Evolutionary conservation across 106 monocot genomes (phyloP).

Genomic region (Dactylorhiza incarnata): DNA sequence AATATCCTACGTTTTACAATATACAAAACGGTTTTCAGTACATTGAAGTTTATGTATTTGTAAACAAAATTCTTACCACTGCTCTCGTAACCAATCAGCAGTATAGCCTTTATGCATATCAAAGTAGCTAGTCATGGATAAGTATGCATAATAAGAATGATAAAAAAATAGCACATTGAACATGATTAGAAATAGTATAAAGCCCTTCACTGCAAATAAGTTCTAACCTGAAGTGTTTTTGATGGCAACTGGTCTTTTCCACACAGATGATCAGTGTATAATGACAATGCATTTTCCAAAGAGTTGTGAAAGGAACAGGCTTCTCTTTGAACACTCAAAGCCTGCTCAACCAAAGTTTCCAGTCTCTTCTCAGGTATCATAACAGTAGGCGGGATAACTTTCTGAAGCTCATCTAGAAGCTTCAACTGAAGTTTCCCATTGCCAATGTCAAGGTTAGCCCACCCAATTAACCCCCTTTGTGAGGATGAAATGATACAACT

Average conservation of each 20-base stretch:
- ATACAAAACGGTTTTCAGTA: too few relatives aligned
- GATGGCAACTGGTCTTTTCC: constrained; percentile 62
- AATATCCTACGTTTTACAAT: too few relatives aligned
- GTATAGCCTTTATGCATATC: too few relatives aligned
- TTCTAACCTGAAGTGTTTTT: constrained; percentile 48
- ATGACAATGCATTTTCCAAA: constrained; percentile 37
- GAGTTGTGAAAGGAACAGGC: constrained; percentile 65
- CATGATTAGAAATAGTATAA: too few relatives aligned
- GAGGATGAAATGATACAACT: constrained; percentile 38
- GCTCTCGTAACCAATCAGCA: too few relatives aligned
- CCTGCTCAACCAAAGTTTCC: constrained; percentile 58
- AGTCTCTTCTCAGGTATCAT: constrained; percentile 53
- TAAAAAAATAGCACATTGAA: too few relatives aligned
- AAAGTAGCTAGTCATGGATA: too few relatives aligned
- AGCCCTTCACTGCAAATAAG: not conserved
- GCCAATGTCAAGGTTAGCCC: constrained; percentile 18
- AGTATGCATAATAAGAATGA: too few relatives aligned
- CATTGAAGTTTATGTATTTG: too few relatives aligned
- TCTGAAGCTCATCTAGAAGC: constrained; percentile 48
- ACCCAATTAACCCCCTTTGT: constrained; percentile 24
- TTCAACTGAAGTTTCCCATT: constrained; percentile 21
- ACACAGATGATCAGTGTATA: constrained; percentile 68
- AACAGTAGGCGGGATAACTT: constrained; percentile 40
- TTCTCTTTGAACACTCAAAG: constrained; percentile 43
- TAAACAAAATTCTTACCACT: too few relatives aligned